Base-by-base conservation (phyloP, 495 filamentous ascomycete species). In the Umbilicaria muhlenbergii region DNA sequence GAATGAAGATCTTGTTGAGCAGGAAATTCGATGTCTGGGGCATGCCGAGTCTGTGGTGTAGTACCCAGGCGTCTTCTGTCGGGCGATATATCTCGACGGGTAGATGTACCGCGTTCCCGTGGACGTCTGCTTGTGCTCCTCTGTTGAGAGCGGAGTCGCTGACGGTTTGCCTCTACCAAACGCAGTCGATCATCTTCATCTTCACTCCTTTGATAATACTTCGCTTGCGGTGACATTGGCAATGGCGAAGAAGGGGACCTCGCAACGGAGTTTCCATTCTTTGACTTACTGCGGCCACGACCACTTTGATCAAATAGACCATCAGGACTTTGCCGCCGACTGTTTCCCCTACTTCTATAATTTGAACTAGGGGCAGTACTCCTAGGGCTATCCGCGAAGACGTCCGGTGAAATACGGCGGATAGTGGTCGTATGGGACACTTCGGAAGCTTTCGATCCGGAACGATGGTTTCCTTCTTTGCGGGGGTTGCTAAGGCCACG, bases 171-270 rank as follows among this genome's bases (percentile, higher is more conserved):
- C 19, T 75, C 45, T 6, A 81, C 80, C 39, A 71, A 61, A 32
- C 68, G 63, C 45, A 83, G 65, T 10, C 78, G 77, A 31, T 71
- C 71, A 48, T 80, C 76, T 35, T 81, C 73, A 15, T 73, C 60
- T 34, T 55, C 44, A 41, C 47, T 55, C 32, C 49, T 54, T 42
- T 51, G 54, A 40, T 51, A 60, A 5, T 42, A 52, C 41, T 38
- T 61, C 48, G 43, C 58, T 47, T 56, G 66, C 3, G 67, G 51
- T 10, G 70, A 65, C 64, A 86, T 80, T 14, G 85, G 84, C 35
- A 86, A 58, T 14, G 87, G 85, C 3, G 82, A 86, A 0, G 86
- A 85, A 24, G 87, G 85, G 2, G 87, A 94, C 34, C 81, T 63
- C 38, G 68, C 64, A n/a, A 61, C 46, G 19, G 80, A 75, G 3